A percentile compares a stretch with the other conserved stretches of the same genome.
Evolutionary conservation across 345 rosid species (phyloP).

Genomic region (Capsella bursapastoris): DNA sequence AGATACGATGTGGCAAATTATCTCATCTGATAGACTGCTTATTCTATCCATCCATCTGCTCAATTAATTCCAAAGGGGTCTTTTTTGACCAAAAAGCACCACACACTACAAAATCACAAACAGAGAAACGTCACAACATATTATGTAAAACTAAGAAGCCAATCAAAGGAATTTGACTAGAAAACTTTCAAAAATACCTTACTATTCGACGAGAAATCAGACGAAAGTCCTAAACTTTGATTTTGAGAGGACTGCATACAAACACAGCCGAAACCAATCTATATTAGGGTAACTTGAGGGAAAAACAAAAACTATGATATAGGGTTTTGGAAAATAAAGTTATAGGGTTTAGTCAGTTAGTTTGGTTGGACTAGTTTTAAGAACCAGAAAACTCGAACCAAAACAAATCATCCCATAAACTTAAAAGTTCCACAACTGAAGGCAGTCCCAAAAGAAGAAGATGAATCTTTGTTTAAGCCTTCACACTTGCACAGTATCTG

Average conservation of each 20-base stretch:
- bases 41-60: neutral
- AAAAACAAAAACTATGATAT: neutral
- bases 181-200: neutral
- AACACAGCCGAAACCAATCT: neutral
- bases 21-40: neutral
- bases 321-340: neutral
- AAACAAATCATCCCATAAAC: neutral
- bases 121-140: neutral
- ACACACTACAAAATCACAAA: neutral
- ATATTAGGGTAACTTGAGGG: neutral
- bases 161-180: neutral
- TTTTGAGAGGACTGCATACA: neutral
- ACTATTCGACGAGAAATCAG: neutral
- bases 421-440: neutral
- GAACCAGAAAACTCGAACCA: neutral
- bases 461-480: neutral
- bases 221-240: neutral
- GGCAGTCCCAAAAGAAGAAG: neutral
- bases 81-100: neutral
- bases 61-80: neutral
- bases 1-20: neutral
- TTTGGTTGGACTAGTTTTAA: neutral
- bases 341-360: neutral
- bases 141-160: neutral
- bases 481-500: too few relatives aligned